phyloP scores from a whole-genome alignment of 2,329 filamentous ascomycete species.

The Neobulgaria alba region DNA sequence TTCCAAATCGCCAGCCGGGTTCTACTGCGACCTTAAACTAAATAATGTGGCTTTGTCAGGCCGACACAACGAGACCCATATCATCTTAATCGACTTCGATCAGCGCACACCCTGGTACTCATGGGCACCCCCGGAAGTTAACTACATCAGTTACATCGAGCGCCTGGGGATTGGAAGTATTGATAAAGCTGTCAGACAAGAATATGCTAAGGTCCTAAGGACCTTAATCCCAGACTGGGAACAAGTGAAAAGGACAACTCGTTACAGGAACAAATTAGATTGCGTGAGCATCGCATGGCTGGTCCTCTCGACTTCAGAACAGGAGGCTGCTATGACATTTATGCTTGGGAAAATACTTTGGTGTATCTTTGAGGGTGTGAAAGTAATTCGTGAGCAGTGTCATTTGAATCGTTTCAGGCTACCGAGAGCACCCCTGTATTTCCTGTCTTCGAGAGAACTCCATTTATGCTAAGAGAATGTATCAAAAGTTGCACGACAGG shows the following conservation, averaged over 20 bases:
- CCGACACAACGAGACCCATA: constrained; percentile 14
- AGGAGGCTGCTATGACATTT: constrained; percentile 51
- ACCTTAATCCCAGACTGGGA: not conserved
- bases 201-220: not conserved
- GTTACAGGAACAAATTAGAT: constrained; percentile 42
- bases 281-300: constrained; percentile 51
- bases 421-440: constrained; percentile 50
- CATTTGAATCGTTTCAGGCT: constrained; percentile 28
- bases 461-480: constrained; percentile 36
- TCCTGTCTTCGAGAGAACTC: constrained; percentile 42
- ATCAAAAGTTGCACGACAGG: constrained; percentile 42
- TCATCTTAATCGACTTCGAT: constrained; percentile 55
- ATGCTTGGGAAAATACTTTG: constrained; percentile 54
- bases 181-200: not conserved
- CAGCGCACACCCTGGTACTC: constrained; percentile 56
- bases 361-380: constrained; percentile 54
- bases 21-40: constrained; percentile 6
- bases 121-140: constrained; percentile 52
- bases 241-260: no score
- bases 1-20: not conserved
- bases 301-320: constrained; percentile 40
- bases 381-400: constrained; percentile 17
- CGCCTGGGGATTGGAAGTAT: not conserved
- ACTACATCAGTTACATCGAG: constrained; percentile 45
- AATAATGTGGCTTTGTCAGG: constrained; percentile 6